Evolutionary conservation across 2,329 filamentous ascomycete genomes (phyloP), one percentile per base, ranked within the genome.

Genomic region (Aureobasidium pullulans): DNA sequence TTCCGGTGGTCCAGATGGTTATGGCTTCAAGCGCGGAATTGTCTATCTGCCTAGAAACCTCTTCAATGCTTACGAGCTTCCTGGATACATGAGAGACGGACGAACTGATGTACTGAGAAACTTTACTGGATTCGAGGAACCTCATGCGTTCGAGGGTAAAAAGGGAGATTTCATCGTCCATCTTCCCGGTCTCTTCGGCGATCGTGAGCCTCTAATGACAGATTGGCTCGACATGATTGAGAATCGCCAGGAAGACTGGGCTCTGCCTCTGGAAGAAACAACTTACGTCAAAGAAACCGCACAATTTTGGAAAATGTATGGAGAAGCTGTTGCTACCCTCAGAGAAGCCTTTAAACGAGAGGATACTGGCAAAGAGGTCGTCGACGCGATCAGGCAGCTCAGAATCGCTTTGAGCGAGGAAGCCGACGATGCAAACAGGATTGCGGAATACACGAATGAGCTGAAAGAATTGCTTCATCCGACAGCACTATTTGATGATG

Each of bases 121-220:
- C 0, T 67, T 78, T 3, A 79, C 75, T 1, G 52, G 42, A 19
- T 50, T 40, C n/a, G 15, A 28, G 1, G 16, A 6, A 11, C 19
- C 37, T 5, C 47, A 56, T 29, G 60, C 15, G 6, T 61, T 50
- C 37, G 53, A 60, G 13, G 61, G 53, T 23, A 19, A 48, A 19
- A 39, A 32, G 44, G 62, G 61, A 28, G 60, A 61, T 36, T 53
- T 65, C 6, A 54, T 64, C 8, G 53, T 62, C 3, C 61, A 61
- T 29, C 64, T 66, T 36, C 65, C 64, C 6, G 48, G 54, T 6
- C 31, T 65, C 9, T 57, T 60, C 16, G 56, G 50, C 2, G 60
- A 65, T 19, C 64, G 64, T 58, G 52, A 56, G 46, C 29, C 29
- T 2, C 15, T 59, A 10, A 59, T 66, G 62, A 43, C 13, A 3